Conservation (phyloP, 108 stramenopile species). For the Nitzschia putrida region DNA sequence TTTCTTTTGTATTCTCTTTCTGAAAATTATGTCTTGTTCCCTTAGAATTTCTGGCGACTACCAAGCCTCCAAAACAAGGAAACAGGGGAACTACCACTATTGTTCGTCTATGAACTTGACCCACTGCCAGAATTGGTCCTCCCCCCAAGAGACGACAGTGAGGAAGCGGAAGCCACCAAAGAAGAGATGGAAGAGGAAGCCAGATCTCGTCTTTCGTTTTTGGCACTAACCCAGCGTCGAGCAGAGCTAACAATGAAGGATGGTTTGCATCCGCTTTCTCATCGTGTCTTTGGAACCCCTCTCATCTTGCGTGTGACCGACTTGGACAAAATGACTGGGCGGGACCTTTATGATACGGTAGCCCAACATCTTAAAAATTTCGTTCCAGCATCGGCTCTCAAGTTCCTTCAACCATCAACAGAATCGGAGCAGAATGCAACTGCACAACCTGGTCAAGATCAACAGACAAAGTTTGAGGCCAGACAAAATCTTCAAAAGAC, state of each 20-base stretch:
- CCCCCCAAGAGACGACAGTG: not conserved
- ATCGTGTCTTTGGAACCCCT: conserved; percentile 79
- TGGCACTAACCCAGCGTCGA: conserved; percentile 77
- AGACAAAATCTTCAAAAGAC: conserved; percentile 43
- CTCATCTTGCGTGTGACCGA: conserved; percentile 71
- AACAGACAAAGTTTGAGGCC: conserved; percentile 18
- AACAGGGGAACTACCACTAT: conserved; percentile 72
- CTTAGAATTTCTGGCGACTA: conserved; percentile 74
- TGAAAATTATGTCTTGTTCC: not conserved
- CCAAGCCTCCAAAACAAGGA: conserved; percentile 73
- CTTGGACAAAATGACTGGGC: conserved; percentile 69
- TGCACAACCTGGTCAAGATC: not conserved
- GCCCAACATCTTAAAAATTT: conserved; percentile 61
- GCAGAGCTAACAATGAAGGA: conserved; percentile 61
- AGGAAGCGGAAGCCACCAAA: conserved; percentile 1
- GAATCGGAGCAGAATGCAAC: not conserved
- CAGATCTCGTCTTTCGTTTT: conserved; percentile 43
- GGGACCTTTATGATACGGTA: conserved; percentile 74
- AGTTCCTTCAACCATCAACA: conserved; percentile 31
- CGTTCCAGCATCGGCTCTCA: conserved; percentile 53
- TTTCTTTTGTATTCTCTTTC: conserved; percentile 12
- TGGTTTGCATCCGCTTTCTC: conserved; percentile 76
- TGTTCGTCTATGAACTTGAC: conserved; percentile 82
- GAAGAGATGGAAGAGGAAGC: conserved; percentile 10
- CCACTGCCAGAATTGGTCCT: conserved; percentile 26